phyloP scores from a whole-genome alignment of 2,329 filamentous ascomycete genomes.

The Neocatenulostroma microsporum region DNA sequence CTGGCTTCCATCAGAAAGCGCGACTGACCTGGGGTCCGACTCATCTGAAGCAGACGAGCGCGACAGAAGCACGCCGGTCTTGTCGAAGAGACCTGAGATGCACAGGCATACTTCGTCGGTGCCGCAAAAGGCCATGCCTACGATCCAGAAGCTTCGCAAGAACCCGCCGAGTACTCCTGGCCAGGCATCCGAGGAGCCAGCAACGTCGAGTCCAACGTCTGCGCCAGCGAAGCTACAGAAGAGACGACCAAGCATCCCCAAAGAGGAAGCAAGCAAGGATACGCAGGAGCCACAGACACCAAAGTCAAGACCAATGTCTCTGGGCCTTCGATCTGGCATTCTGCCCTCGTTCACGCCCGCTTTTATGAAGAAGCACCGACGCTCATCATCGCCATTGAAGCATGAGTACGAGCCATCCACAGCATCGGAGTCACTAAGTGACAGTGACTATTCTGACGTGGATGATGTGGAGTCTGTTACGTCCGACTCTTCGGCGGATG shows the following conservation, averaged over 20 bases:
- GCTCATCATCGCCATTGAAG: constrained; percentile 87
- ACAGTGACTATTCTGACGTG: constrained; percentile 48
- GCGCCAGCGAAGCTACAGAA: constrained; percentile 31
- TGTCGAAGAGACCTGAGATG: constrained; percentile 25
- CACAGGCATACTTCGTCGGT: constrained; percentile 43
- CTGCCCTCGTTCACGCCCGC: constrained; percentile 29
- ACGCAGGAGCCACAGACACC: constrained; percentile 23
- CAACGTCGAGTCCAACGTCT: constrained; percentile 20
- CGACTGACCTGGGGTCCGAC: constrained; percentile 32
- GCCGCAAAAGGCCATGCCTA: constrained; percentile 39
- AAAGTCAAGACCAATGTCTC: constrained; percentile 13
- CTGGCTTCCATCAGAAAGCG: constrained; percentile 43
- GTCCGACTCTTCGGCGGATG: constrained; percentile 49
- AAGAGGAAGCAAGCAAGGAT: constrained; percentile 12
- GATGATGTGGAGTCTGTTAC: constrained; percentile 42
- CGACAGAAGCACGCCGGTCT: constrained; percentile 11
- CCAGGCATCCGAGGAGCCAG: constrained; percentile 19
- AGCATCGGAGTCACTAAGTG: constrained; percentile 53
- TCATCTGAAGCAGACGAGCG: constrained; percentile 22
- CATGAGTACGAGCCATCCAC: constrained; percentile 92
- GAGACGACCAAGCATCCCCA: constrained; percentile 11
- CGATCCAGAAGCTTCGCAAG: constrained; percentile 38
- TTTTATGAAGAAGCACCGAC: constrained; percentile 47
- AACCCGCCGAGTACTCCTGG: constrained; percentile 31
- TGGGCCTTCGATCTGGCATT: constrained; percentile 21